phyloP scores from a whole-genome alignment of 2,329 filamentous ascomycete species.

The Escovopsis sp. region DNA sequence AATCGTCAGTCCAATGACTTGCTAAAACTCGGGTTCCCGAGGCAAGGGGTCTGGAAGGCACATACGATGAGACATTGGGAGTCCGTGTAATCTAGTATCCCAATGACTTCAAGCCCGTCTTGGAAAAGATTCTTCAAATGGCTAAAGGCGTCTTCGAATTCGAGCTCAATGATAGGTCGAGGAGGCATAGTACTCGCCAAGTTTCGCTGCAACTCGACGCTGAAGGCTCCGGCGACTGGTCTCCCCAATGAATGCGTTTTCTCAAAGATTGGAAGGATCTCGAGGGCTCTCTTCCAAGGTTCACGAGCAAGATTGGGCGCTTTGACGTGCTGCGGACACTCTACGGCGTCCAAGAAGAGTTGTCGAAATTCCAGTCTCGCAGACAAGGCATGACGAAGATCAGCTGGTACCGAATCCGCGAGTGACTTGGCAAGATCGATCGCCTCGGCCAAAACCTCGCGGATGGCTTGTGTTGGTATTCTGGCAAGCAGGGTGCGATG shows the following conservation, averaged over 20 bases:
- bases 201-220: conserved; percentile 76
- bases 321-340: conserved; percentile 31
- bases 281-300: conserved; percentile 37
- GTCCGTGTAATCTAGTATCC: conserved; percentile 52
- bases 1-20: not conserved
- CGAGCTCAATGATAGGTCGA: conserved; percentile 68
- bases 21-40: not conserved
- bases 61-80: conserved; percentile 56
- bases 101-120: conserved; percentile 55
- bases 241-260: conserved; percentile 47
- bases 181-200: conserved; percentile 90
- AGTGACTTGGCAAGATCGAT: conserved; percentile 33
- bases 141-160: conserved; percentile 54
- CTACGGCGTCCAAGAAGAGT: conserved; percentile 41
- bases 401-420: conserved; percentile 22
- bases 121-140: conserved; percentile 57
- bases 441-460: conserved; percentile 38
- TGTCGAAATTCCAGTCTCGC: conserved; percentile 53
- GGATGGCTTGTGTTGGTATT: conserved; percentile 43
- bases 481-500: conserved; percentile 60
- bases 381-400: conserved; percentile 41
- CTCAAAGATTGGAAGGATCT: conserved; percentile 39
- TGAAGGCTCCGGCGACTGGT: conserved; percentile 66
- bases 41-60: conserved; percentile 1
- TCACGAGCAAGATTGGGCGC: conserved; percentile 31